Base-by-base conservation (phyloP, 2,329 filamentous ascomycete genomes). In the Hysterium pulicare region DNA sequence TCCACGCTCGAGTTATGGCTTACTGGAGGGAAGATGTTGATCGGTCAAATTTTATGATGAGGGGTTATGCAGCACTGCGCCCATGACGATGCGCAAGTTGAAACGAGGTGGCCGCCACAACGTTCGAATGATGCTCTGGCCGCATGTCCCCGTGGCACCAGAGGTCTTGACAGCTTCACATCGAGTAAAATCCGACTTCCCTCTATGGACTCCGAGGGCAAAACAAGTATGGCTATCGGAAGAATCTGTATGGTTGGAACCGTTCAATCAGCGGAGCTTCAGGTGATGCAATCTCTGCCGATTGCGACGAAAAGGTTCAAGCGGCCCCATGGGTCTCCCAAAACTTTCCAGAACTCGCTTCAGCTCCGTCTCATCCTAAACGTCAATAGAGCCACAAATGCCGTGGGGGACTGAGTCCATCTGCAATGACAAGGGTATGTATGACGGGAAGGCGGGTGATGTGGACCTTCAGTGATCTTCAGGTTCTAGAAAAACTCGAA, bases 151-250 rank as follows among this genome's bases (percentile, higher is more conserved):
- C n/a, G n/a, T n/a, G n/a, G n/a, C n/a, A n/a, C n/a, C n/a, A n/a
- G 20, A 23, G 20, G 7, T 13, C 37, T 31, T 39, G 16, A 39
- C 37, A 20, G 13, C 23, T 30, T 39, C 21, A 9, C 9, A 39
- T 39, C 37, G 37, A 39, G 37, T 39, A 39, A 39, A 7, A 15
- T 19, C 26, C n/a, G n/a, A 23, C n/a, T 38, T 20, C 37, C 37
- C 31, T 19, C 13, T 9, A 17, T 9, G 37, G 10, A 17, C 26
- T 16, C 15, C 16, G 15, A 8, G 7, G 24, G 23, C n/a, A 23
- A 34, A 41, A 26, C 28, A 41, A 20, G 38, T 30, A 41, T 33
- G 38, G 17, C 34, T 41, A 41, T 41, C 38, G 38, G 3, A 11
- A 7, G 5, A 17, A 24, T 21, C 6, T 34, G 38, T 41, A 13